phyloP scores from a whole-genome alignment of 2,329 filamentous ascomycete genomes.

The Nemania serpens region DNA sequence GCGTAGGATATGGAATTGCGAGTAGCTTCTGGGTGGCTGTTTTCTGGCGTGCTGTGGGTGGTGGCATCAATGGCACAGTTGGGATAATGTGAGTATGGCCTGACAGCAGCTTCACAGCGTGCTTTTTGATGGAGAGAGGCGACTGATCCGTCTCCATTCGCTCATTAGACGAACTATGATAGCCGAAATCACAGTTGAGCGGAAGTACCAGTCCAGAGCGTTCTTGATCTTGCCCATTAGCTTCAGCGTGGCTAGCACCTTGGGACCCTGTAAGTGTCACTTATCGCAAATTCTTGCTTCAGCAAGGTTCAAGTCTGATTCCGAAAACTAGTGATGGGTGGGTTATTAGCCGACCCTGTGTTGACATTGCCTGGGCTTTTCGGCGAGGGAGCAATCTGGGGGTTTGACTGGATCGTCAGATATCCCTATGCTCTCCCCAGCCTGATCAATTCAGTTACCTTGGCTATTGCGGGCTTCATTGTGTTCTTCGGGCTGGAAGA shows the following conservation, averaged over 20 bases:
- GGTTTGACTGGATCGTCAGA: slow-evolving; percentile 65
- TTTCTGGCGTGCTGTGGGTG: slow-evolving; percentile 69
- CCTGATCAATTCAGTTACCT: slow-evolving; percentile 65
- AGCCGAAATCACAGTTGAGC: slow-evolving; percentile 54
- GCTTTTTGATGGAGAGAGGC: background rate
- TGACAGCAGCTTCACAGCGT: background rate
- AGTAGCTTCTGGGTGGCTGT: slow-evolving; percentile 66
- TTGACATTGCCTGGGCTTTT: slow-evolving; percentile 66
- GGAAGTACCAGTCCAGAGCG: slow-evolving; percentile 53
- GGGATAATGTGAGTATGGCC: slow-evolving; percentile 51
- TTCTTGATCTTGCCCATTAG: slow-evolving; percentile 54
- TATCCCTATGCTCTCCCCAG: slow-evolving; percentile 75
- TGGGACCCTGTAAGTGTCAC: slow-evolving; percentile 48
- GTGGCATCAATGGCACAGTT: slow-evolving; percentile 56
- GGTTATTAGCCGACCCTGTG: slow-evolving; percentile 69
- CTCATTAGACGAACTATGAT: slow-evolving; percentile 51
- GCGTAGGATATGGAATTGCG: slow-evolving; percentile 74
- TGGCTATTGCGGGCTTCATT: slow-evolving; percentile 57
- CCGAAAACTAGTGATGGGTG: slow-evolving; percentile 57
- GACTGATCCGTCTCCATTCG: slow-evolving; percentile 1
- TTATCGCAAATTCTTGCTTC: background rate
- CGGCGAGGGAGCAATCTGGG: slow-evolving; percentile 61
- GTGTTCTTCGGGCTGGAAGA: slow-evolving; percentile 71
- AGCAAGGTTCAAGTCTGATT: slow-evolving; percentile 16
- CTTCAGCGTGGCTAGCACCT: slow-evolving; percentile 52